These are phyloP conservation scores for Neurospora intermedia DNA, from an alignment of 495 filamentous ascomycete genomes.

Conservation along the genomic window DNA sequence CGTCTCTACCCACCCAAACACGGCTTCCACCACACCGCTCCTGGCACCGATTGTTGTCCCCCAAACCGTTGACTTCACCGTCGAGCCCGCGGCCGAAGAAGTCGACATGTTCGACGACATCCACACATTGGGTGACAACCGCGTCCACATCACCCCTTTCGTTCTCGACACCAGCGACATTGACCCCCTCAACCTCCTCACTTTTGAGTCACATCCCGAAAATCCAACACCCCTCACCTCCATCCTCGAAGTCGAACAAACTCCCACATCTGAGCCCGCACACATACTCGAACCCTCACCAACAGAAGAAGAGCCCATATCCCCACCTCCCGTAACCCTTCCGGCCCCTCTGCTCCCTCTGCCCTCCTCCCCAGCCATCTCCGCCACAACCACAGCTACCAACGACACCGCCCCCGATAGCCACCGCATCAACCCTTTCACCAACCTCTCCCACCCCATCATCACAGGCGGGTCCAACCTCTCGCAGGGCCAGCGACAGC, in stretches of 20 bases:
- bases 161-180: background rate
- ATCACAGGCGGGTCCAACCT: conserved; percentile 38
- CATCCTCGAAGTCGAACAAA: background rate
- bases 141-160: background rate
- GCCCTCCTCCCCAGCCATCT: background rate
- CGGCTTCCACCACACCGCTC: background rate
- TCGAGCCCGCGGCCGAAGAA: background rate
- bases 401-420: background rate
- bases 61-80: background rate
- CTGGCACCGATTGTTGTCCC: background rate
- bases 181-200: background rate
- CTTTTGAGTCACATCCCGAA: background rate
- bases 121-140: background rate
- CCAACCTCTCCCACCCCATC: conserved; percentile 17
- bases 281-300: background rate
- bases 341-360: background rate
- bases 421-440: conserved; percentile 10
- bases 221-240: background rate
- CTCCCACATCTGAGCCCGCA: background rate
- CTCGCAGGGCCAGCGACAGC: conserved; percentile 50
- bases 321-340: background rate
- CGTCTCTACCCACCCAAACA: background rate
- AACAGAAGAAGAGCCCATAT: background rate
- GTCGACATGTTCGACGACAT: background rate
- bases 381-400: background rate